Evolutionary conservation across 108 stramenopile genomes (phyloP).

Genomic region (Fragilaria crotonensis): DNA sequence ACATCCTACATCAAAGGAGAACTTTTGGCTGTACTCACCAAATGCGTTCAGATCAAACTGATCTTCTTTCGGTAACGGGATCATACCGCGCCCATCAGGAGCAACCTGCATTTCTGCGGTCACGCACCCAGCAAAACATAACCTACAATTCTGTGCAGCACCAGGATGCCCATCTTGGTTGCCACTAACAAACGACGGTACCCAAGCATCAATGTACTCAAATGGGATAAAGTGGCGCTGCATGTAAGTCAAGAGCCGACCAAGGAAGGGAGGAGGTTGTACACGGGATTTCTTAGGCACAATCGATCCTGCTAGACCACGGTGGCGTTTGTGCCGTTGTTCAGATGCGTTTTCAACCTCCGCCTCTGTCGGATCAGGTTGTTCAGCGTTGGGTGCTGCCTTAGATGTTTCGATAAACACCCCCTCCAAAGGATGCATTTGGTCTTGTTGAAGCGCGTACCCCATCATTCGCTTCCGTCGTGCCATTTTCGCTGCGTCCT

Average conservation of each 20-base stretch:
- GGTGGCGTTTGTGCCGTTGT: background rate
- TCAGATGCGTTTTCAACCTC: background rate
- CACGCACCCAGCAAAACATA: conserved; percentile 73
- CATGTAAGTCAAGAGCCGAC: conserved; percentile 54
- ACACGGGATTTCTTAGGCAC: conserved; percentile 6
- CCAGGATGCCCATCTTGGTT: background rate
- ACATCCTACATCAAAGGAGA: conserved; percentile 78
- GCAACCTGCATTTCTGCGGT: conserved; percentile 42
- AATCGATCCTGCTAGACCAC: background rate
- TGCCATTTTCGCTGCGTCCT: conserved; percentile 59
- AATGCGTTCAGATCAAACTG: conserved; percentile 62
- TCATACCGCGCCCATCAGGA: conserved; percentile 15
- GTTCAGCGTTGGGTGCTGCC: background rate
- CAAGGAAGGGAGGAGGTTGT: conserved; percentile 67
- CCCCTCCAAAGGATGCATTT: conserved; percentile 36
- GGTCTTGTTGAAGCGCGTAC: conserved; percentile 58
- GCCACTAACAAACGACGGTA: conserved; percentile 51
- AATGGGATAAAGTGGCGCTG: conserved; percentile 69
- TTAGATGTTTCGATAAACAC: conserved; percentile 70
- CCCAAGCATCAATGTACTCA: conserved; percentile 83
- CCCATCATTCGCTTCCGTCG: conserved; percentile 77
- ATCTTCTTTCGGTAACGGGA: conserved; percentile 39
- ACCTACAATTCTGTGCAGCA: conserved; percentile 33
- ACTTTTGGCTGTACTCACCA: conserved; percentile 83
- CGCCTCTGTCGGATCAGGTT: background rate